phyloP scores from a whole-genome alignment of 139 green algal genomes.

The Chlamydomonas asymmetrica region DNA sequence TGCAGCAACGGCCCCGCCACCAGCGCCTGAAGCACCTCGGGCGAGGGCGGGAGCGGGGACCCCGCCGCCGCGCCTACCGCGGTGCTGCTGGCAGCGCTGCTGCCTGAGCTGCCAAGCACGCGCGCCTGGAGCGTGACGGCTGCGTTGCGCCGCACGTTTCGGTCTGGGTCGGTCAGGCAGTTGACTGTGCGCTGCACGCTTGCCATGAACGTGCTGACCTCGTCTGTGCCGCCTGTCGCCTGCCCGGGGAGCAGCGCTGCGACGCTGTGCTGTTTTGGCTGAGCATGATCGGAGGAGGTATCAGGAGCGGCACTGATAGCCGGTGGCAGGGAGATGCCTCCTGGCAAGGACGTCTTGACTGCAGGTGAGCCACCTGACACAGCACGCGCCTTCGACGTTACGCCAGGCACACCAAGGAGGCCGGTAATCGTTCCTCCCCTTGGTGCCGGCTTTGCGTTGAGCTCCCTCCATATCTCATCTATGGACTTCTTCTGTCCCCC shows the following conservation, averaged over 20 bases:
- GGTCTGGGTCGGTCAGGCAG: slow-evolving; percentile 75
- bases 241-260: too few species aligned
- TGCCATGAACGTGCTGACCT: slow-evolving; percentile 38
- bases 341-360: too few species aligned
- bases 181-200: slow-evolving; percentile 72
- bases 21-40: slow-evolving; percentile 45
- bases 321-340: too few species aligned
- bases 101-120: too few species aligned
- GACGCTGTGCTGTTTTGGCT: too few species aligned
- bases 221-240: too few species aligned
- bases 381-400: slow-evolving; percentile 33
- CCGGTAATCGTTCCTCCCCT: too few species aligned
- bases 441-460: slow-evolving; percentile 46
- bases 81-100: too few species aligned
- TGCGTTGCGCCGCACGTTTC: slow-evolving; percentile 45
- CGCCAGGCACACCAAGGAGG: slow-evolving; percentile 38
- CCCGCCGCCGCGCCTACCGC: slow-evolving; percentile 40
- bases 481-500: slow-evolving; percentile 56
- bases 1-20: slow-evolving; percentile 56
- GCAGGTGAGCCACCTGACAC: too few species aligned
- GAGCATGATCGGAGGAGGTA: too few species aligned
- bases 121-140: slow-evolving; percentile 32
- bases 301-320: too few species aligned
- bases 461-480: slow-evolving; percentile 67
- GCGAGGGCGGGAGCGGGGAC: slow-evolving; percentile 10